These are phyloP conservation scores for Lecanicillium sp. DNA, from an alignment of 2,329 filamentous ascomycete genomes.

Conservation along the genomic window DNA sequence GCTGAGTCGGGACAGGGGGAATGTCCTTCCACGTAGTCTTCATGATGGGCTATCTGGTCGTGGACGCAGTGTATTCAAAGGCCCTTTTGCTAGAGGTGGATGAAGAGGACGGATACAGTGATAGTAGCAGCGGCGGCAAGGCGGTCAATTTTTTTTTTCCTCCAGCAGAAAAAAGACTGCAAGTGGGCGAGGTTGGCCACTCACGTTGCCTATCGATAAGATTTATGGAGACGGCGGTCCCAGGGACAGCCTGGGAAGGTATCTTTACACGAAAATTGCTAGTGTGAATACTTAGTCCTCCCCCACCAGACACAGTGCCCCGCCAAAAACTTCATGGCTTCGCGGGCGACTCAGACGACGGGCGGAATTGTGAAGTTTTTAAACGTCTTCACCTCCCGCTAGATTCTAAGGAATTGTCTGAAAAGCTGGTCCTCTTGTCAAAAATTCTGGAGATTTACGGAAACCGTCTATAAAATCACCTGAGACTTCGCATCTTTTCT, in stretches of 20 bases:
- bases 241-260: neutral
- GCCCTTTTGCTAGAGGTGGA: slow-evolving; percentile 6
- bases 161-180: slow-evolving; percentile 5
- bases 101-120: slow-evolving; percentile 7
- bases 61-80: slow-evolving; percentile 6
- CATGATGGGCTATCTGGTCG: slow-evolving; percentile 33
- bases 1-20: slow-evolving; percentile 78
- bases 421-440: neutral
- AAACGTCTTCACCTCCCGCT: no score
- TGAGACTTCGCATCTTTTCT: no score
- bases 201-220: slow-evolving; percentile 18
- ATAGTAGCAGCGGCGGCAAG: slow-evolving; percentile 7
- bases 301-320: neutral
- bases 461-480: no score
- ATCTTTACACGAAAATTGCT: neutral
- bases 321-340: no score
- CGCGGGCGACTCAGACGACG: no score
- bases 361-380: no score
- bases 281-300: neutral
- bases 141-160: slow-evolving; percentile 25
- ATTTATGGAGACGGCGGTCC: neutral
- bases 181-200: slow-evolving; percentile 7
- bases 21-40: slow-evolving; percentile 68
- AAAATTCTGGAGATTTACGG: no score
- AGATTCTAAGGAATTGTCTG: no score